Conservation (phyloP, 2,329 filamentous ascomycete species). For the Cercospora zeae-maydis region DNA sequence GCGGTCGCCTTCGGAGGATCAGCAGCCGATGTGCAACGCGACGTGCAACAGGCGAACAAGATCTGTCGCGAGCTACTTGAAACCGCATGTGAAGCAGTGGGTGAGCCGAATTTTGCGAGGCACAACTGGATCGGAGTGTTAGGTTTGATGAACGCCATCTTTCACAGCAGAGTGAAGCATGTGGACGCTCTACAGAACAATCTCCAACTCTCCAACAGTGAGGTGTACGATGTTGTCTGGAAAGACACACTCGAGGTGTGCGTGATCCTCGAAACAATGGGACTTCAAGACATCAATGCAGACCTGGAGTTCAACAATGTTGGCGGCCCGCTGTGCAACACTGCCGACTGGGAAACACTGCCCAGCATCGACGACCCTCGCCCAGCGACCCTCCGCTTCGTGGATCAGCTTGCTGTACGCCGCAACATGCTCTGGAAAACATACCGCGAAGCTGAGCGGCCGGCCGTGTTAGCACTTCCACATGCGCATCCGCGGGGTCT, state of each 20-base stretch:
- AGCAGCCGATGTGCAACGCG: constrained; percentile 19
- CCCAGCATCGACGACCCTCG: constrained; percentile 2
- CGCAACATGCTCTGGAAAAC: constrained; percentile 36
- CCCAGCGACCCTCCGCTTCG: constrained; percentile 33
- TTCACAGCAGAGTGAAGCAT: constrained; percentile 16
- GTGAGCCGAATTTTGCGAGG: constrained; percentile 34
- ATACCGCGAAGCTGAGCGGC: constrained; percentile 27
- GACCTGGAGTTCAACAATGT: constrained; percentile 15
- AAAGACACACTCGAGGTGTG: constrained; percentile 25
- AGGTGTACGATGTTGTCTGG: constrained; percentile 31
- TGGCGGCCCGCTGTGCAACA: constrained; percentile 7
- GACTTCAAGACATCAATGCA: constrained; percentile 23
- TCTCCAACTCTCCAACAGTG: constrained; percentile 20
- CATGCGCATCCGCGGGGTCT: constrained; percentile 36
- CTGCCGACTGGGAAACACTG: neutral
- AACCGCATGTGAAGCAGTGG: constrained; percentile 29
- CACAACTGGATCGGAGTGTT: constrained; percentile 19
- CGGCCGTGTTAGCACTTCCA: constrained; percentile 31
- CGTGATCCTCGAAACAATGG: constrained; percentile 21
- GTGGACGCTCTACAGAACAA: constrained; percentile 18
- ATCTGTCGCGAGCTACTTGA: constrained; percentile 34
- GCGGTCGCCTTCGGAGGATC: neutral
- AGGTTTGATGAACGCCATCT: constrained; percentile 17
- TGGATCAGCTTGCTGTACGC: constrained; percentile 37
- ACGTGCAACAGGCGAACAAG: constrained; percentile 32